These are phyloP conservation scores for Globisporangium nagaii DNA, from an alignment of 352 stramenopile species.

Conservation along the genomic window DNA sequence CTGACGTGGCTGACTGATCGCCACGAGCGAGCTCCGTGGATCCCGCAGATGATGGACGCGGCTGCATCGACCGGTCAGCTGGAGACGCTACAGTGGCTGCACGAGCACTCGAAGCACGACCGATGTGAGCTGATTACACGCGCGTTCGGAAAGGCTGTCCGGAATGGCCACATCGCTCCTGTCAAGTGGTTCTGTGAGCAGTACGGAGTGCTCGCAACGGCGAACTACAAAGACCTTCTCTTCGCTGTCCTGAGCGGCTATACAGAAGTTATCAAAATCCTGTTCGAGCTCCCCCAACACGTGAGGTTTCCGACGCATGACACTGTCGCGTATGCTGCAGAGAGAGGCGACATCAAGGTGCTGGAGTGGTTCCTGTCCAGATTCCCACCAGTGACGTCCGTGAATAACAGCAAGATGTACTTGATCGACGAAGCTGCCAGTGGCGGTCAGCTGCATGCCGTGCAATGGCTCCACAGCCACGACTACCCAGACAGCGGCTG, in stretches of 20 bases:
- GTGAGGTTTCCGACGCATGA: not conserved
- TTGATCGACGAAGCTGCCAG: not conserved
- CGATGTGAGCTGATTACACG: too few relatives aligned
- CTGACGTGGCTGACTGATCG: constrained; percentile 1
- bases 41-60: not conserved
- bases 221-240: too few relatives aligned
- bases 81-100: not conserved
- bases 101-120: not conserved
- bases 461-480: not conserved
- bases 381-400: too few relatives aligned
- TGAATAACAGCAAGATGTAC: too few relatives aligned
- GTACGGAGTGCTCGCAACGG: too few relatives aligned
- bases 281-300: too few relatives aligned
- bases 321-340: not conserved
- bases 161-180: not conserved
- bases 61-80: not conserved
- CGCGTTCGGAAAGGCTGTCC: not conserved
- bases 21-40: not conserved
- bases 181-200: too few relatives aligned
- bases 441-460: not conserved
- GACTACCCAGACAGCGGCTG: too few relatives aligned
- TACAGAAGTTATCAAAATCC: not conserved
- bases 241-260: too few relatives aligned
- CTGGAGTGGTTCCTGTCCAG: not conserved
- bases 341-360: not conserved